These are phyloP conservation scores for Pyrenophora teres DNA, from an alignment of 2,329 filamentous ascomycete genomes.

Conservation along the genomic window DNA sequence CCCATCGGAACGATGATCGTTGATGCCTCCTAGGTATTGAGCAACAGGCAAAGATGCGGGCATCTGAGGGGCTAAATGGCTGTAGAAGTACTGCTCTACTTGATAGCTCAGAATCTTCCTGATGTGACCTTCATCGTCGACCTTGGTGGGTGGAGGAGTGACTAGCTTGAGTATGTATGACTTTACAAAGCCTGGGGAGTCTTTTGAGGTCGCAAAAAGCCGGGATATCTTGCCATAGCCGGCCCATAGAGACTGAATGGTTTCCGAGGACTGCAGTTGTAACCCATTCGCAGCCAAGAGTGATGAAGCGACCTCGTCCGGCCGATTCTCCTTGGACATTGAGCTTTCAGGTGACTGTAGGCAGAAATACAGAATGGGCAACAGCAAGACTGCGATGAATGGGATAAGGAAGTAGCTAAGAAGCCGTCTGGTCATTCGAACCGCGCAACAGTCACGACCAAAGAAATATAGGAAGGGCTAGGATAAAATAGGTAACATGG, in stretches of 20 bases:
- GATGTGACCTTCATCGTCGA: slow-evolving; percentile 63
- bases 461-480: no score
- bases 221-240: slow-evolving; percentile 61
- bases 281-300: slow-evolving; percentile 35
- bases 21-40: slow-evolving; percentile 54
- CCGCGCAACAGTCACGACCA: not conserved
- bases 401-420: slow-evolving; percentile 3
- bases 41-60: slow-evolving; percentile 55
- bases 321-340: slow-evolving; percentile 47
- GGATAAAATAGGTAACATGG: no score
- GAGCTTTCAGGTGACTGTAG: not conserved
- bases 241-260: slow-evolving; percentile 54
- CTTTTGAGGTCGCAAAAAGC: slow-evolving; percentile 50
- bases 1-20: slow-evolving; percentile 45
- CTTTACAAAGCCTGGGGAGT: slow-evolving; percentile 17
- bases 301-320: slow-evolving; percentile 29
- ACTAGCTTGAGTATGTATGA: slow-evolving; percentile 65
- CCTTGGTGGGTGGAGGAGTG: slow-evolving; percentile 53
- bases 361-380: not conserved
- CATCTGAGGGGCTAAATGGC: slow-evolving; percentile 58
- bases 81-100: slow-evolving; percentile 70
- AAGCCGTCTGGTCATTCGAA: slow-evolving; percentile 4
- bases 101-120: slow-evolving; percentile 70
- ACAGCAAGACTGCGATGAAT: not conserved
- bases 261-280: slow-evolving; percentile 28